Conservation (phyloP, 1,284 basidiomycete genomes). For the Austropuccinia psidii region DNA sequence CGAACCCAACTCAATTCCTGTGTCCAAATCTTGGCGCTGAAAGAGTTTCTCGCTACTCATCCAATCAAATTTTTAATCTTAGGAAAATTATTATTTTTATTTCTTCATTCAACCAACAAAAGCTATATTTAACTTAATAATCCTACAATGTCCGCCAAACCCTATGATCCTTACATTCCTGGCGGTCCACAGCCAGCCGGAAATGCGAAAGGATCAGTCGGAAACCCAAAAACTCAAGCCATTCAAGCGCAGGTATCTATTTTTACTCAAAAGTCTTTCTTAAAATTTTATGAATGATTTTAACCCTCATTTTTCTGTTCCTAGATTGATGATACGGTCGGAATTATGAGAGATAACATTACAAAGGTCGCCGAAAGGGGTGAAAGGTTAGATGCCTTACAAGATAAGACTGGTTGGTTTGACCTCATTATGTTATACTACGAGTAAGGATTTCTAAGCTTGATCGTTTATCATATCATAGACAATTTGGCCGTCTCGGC, state of each 20-base stretch:
- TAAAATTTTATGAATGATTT: neutral
- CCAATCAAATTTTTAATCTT: no score
- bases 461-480: conserved; percentile 48
- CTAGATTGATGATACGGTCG: conserved; percentile 79
- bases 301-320: neutral
- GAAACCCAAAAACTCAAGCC: conserved; percentile 62
- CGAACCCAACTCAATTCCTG: no score
- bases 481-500: conserved; percentile 98
- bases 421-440: neutral
- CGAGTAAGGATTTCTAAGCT: conserved; percentile 8
- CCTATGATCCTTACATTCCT: conserved; percentile 92
- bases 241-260: conserved; percentile 65
- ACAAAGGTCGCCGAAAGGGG: conserved; percentile 91
- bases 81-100: no score
- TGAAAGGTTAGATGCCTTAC: conserved; percentile 83
- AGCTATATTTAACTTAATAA: neutral
- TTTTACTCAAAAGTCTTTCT: neutral
- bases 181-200: conserved; percentile 54
- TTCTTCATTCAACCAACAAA: neutral
- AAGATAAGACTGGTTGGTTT: conserved; percentile 90
- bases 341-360: conserved; percentile 97
- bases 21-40: no score
- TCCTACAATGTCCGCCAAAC: conserved; percentile 53
- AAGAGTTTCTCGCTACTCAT: no score
- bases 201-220: conserved; percentile 17